Base-by-base conservation (phyloP, 2,329 filamentous ascomycete genomes). In the Pyrenochaeta sp. region DNA sequence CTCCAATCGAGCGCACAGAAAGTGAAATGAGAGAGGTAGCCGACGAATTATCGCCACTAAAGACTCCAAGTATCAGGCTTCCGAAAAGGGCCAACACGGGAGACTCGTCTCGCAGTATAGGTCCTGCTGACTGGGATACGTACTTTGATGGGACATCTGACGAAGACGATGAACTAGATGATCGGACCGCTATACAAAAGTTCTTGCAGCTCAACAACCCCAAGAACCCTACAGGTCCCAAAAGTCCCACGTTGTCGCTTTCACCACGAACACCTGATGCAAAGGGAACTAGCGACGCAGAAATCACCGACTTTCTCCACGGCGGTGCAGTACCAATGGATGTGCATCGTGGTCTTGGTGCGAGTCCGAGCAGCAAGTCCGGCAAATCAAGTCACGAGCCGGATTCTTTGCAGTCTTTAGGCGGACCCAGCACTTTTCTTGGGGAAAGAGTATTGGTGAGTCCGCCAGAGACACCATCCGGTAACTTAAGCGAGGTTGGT, bases 21-120 rank as follows among this genome's bases (percentile, higher is more conserved):
- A 82, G 79, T 47, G 82, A 85, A 57, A 74, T 76, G 20, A 67
- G 78, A 17, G 82, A 85, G 69, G 79, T 78, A 3, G 76, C 70
- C 44, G 77, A 67, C 62, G 75, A 74, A 60, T 74, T 72, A n/a
- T 65, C 53, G 42, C 77, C 68, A 35, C 65, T 75, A 44, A 68
- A 67, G 45, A 63, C 51, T 35, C 68, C 47, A 20, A 66, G 54
- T 45, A 67, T 57, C 35, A 64, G 53, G 20, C 39, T 54, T n/a
- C 64, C 65, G 4, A 62, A 63, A 35, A 56, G 66, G 35, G 51
- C 54, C 41, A 61, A 67, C 21, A 73, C 66, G 5, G 59, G 61
- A 10, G 68, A 72, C 29, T 71, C 68, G 14, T 55, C 50, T 12
- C 60, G 63, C 6, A 73, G 77, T 44, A 71, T 75, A 51, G 75